Percentiles rank a stretch among this genome's conserved stretches.
Evolutionary conservation across 2,329 filamentous ascomycete species (phyloP).

Genomic region (Phaeophleospora eucalypticola): DNA sequence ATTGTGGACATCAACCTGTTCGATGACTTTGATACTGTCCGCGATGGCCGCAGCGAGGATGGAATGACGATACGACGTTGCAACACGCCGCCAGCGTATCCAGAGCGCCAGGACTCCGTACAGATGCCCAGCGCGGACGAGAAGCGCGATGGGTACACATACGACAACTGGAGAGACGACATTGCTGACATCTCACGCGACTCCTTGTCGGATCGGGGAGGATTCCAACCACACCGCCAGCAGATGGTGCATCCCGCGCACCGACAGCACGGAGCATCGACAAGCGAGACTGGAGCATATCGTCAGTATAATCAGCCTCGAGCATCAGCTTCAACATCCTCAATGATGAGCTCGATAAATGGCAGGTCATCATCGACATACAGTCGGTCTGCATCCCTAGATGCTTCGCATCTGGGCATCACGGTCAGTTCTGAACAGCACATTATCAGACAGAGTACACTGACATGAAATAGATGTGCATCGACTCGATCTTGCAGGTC

Average conservation of each 20-base stretch:
- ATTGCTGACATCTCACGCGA: constrained; percentile 19
- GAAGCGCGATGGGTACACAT: constrained; percentile 2
- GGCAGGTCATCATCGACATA: no score
- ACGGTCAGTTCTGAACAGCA: neutral
- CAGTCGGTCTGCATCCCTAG: neutral
- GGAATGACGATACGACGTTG: neutral
- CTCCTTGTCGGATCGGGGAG: neutral
- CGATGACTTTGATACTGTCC: neutral
- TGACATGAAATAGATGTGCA: neutral
- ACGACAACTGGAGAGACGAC: constrained; percentile 19
- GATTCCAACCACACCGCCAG: neutral
- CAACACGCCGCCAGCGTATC: neutral
- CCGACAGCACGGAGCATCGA: neutral
- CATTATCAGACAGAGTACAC: neutral
- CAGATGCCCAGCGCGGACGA: neutral
- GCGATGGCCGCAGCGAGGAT: neutral
- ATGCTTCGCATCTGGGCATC: neutral
- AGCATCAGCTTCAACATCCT: no score
- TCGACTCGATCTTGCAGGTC: neutral
- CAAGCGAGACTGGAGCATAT: no score
- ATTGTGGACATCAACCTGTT: neutral
- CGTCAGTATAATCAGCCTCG: no score
- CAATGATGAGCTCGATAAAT: no score
- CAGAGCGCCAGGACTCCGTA: neutral
- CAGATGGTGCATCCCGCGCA: neutral